Evolutionary conservation across 2,329 filamentous ascomycete species (phyloP), one percentile per base, ranked within the genome.

Genomic region (Eutypella sp.): DNA sequence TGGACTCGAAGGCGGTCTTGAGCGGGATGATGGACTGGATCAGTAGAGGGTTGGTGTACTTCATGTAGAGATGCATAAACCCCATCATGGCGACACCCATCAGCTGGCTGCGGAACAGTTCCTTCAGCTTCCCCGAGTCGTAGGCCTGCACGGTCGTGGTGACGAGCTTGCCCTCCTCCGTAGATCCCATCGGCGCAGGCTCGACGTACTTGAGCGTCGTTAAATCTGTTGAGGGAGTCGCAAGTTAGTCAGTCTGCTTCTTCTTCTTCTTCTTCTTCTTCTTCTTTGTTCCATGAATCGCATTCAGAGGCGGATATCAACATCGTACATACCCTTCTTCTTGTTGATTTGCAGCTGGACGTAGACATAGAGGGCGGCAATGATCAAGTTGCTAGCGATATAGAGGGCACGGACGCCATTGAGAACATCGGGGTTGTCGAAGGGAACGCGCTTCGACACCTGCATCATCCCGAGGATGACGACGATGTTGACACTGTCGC

Each of bases 401-500:
- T 82, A 82, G 51, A 74, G 57, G 40, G 69, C 75, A 57, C 79
- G 79, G 57, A 78, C 74, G 25, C 69, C 59, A 64, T 78, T 81
- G 57, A 82, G 75, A 18, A 79, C 73, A 40, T 71, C 68, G 38
- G 79, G 89, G 64, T 97, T 85, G 24, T 97, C 92, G 63, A 97
- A 96, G 41, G 91, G 89, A 51, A 99, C 84, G 71, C 85, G 89
- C 81, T 97, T 97, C 60, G 90, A 87, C 51, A 95, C 87, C 79
- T 96, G 92, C 89, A 97, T 96, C 86, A 96, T 95, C 66, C 88
- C 87, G 59, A 96, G 82, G 74, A 95, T 91, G 84, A 96, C 90
- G 75, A 89, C 77, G 68, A 96, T 79, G 79, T 96, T 96, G 69
- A 87, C 89, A 62, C 90, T 95, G 69, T 57, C 52, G 45, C 51